Conservation (phyloP, 2,329 filamentous ascomycete genomes). For the Curvularia spicifera region DNA sequence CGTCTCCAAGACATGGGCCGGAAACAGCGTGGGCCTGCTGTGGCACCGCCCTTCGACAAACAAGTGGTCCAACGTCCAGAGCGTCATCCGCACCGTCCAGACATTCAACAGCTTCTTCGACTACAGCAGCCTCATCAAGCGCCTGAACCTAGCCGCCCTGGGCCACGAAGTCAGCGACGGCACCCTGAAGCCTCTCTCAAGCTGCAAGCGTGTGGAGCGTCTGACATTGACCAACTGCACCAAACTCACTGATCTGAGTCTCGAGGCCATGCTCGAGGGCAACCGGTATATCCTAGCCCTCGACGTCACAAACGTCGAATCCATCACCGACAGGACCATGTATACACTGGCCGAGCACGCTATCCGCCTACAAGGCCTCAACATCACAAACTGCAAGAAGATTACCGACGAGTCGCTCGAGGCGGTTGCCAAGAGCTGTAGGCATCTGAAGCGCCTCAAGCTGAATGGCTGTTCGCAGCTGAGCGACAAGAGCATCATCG, state of each 20-base stretch:
- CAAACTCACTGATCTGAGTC: slow-evolving; percentile 80
- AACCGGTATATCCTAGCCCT: slow-evolving; percentile 84
- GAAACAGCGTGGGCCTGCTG: slow-evolving; percentile 88
- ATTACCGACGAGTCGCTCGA: slow-evolving; percentile 88
- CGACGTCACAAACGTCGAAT: slow-evolving; percentile 81
- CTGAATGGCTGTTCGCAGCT: slow-evolving; percentile 90
- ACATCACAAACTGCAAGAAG: slow-evolving; percentile 83
- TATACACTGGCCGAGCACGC: slow-evolving; percentile 80
- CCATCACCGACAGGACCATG: slow-evolving; percentile 83
- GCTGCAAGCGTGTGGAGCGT: slow-evolving; percentile 90
- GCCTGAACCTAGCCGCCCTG: slow-evolving; percentile 85
- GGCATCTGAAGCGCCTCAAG: slow-evolving; percentile 90
- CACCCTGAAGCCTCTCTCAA: slow-evolving; percentile 78
- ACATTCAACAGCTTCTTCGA: slow-evolving; percentile 79
- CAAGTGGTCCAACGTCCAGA: slow-evolving; percentile 80
- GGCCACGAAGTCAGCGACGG: slow-evolving; percentile 83
- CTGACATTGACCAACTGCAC: slow-evolving; percentile 91
- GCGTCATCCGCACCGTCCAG: slow-evolving; percentile 79
- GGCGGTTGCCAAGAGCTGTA: slow-evolving; percentile 79
- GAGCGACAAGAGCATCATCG: slow-evolving; percentile 79
- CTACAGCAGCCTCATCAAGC: slow-evolving; percentile 88
- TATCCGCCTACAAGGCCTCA: slow-evolving; percentile 84
- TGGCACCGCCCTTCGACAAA: slow-evolving; percentile 95
- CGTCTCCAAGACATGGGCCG: slow-evolving; percentile 92
- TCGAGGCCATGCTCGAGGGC: slow-evolving; percentile 78